phyloP scores from a whole-genome alignment of 176 grass and related monocot genomes.

The Elymus sibiricus region DNA sequence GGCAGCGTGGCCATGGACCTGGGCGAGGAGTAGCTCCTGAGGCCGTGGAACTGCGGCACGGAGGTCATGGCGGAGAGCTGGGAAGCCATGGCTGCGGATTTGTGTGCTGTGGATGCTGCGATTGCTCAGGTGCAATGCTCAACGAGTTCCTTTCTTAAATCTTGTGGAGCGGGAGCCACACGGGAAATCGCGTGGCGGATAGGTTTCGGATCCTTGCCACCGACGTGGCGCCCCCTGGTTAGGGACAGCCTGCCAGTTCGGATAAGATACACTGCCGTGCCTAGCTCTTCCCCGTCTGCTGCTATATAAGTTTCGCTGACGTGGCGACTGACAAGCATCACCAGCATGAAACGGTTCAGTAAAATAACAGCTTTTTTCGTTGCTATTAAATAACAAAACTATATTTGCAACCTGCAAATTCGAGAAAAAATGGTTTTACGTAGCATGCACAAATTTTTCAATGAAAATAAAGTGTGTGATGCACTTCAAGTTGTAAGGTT shows the following conservation, averaged over 20 bases:
- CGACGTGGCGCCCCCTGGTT: conserved; percentile 63
- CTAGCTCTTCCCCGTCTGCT: neutral
- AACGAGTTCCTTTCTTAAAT: conserved; percentile 39
- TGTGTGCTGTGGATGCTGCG: neutral
- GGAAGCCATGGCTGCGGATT: conserved; percentile 54
- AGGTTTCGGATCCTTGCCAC: conserved; percentile 53
- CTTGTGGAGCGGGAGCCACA: conserved; percentile 49
- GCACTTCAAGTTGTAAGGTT: neutral
- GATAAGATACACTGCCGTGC: conserved; percentile 46
- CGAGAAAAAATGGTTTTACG: neutral
- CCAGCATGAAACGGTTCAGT: neutral
- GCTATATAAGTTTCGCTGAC: neutral
- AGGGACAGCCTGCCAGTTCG: conserved; percentile 26
- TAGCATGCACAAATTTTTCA: neutral
- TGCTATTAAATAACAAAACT: no score
- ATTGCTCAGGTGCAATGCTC: neutral
- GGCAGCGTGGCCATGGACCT: conserved; percentile 51
- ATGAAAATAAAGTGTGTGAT: neutral
- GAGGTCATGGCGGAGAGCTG: conserved; percentile 60
- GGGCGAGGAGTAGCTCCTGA: conserved; percentile 45
- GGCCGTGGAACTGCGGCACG: conserved; percentile 63
- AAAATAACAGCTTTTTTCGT: no score
- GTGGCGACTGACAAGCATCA: neutral
- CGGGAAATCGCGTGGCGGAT: conserved; percentile 65
- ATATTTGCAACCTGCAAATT: neutral